A percentile compares a stretch with the other conserved stretches of the same genome.
Conservation (phyloP, 495 filamentous ascomycete genomes). For the Aspergillus coremiiformis region DNA sequence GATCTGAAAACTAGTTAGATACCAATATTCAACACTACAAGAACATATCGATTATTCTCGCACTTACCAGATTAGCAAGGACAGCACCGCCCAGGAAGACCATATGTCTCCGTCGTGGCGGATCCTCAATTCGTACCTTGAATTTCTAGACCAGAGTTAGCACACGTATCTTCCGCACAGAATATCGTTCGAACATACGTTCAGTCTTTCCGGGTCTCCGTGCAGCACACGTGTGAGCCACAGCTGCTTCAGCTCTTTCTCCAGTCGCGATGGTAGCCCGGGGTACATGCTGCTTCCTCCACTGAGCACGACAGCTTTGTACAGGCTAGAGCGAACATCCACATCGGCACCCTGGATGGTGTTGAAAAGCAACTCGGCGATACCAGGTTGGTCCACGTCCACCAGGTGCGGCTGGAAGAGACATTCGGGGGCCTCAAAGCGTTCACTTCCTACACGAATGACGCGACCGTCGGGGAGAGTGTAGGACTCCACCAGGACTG, state of each 20-base stretch:
- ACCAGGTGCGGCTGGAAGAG: slow-evolving; percentile 98
- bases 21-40: background rate
- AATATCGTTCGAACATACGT: slow-evolving; percentile 42
- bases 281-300: slow-evolving; percentile 99
- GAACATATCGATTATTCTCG: background rate
- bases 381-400: slow-evolving; percentile 94
- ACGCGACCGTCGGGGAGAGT: slow-evolving; percentile 93
- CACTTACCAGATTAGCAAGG: slow-evolving; percentile 78
- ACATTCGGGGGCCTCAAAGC: slow-evolving; percentile 97
- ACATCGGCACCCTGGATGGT: slow-evolving; percentile 95
- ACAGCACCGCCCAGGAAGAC: slow-evolving; percentile 97
- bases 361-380: slow-evolving; percentile 96
- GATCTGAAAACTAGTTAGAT: slow-evolving; percentile 51
- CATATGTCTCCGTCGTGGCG: slow-evolving; percentile 93
- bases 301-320: slow-evolving; percentile 94
- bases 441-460: slow-evolving; percentile 89
- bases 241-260: slow-evolving; percentile 98
- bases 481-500: slow-evolving; percentile 93
- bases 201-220: slow-evolving; percentile 85
- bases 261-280: slow-evolving; percentile 83
- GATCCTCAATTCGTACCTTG: slow-evolving; percentile 98
- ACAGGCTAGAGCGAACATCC: slow-evolving; percentile 84
- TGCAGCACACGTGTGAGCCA: slow-evolving; percentile 89
- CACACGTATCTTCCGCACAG: background rate
- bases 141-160: slow-evolving; percentile 64